These are phyloP conservation scores for Aspergillus mulundensis DNA, from an alignment of 495 filamentous ascomycete species.

Conservation along the genomic window DNA sequence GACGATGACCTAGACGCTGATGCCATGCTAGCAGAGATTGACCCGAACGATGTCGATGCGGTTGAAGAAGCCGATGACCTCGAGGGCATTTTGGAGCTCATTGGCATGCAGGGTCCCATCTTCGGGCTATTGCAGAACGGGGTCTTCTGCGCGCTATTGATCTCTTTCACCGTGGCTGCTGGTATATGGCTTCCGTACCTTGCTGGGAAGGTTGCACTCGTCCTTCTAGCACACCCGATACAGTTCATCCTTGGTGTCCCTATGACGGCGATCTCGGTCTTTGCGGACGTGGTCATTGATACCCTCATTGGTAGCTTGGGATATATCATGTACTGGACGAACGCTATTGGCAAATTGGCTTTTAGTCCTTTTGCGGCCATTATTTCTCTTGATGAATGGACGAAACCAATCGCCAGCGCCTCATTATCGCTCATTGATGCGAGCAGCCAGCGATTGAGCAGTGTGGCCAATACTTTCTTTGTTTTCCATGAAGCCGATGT, in stretches of 20 bases:
- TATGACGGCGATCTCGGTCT: constrained; percentile 61
- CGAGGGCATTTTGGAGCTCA: constrained; percentile 93
- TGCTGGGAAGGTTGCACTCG: constrained; percentile 76
- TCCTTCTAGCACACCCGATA: constrained; percentile 74
- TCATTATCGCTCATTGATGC: constrained; percentile 46
- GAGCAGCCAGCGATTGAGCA: constrained; percentile 39
- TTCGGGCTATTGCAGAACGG: constrained; percentile 88
- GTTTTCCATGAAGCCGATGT: constrained; percentile 52
- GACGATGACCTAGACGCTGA: constrained; percentile 10
- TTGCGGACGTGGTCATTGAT: constrained; percentile 69
- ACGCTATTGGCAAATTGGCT: constrained; percentile 39
- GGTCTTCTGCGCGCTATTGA: constrained; percentile 86
- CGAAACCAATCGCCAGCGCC: constrained; percentile 39
- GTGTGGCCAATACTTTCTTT: constrained; percentile 41
- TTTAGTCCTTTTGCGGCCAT: constrained; percentile 42
- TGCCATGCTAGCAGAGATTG: constrained; percentile 30
- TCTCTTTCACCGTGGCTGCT: constrained; percentile 76
- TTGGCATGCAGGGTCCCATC: constrained; percentile 93
- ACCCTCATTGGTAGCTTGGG: constrained; percentile 53
- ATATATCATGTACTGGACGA: constrained; percentile 51
- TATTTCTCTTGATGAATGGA: constrained; percentile 38
- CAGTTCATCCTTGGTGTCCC: constrained; percentile 64
- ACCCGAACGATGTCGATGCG: constrained; percentile 56
- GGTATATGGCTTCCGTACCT: constrained; percentile 92
- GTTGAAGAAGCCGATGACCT: constrained; percentile 90